phyloP scores from a whole-genome alignment of 768 basidiomycete genomes.

The Rubroboletus pulcherrimus region DNA sequence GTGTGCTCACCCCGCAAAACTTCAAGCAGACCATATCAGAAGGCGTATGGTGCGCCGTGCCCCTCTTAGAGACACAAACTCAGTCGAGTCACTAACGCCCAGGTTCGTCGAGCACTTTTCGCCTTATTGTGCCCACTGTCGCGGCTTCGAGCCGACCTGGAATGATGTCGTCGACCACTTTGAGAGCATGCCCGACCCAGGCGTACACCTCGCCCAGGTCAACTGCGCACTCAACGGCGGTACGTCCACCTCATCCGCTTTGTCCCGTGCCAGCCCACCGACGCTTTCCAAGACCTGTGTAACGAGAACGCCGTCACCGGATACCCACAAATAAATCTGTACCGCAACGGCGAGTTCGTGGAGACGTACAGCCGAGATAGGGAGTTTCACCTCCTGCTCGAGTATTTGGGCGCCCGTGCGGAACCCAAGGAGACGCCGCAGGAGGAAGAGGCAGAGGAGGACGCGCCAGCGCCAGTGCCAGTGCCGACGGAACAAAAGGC shows the following conservation, averaged over 20 bases:
- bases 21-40: slow-evolving; percentile 50
- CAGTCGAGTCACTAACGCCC: background rate
- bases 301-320: slow-evolving; percentile 58
- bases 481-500: slow-evolving; percentile 6
- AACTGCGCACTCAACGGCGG: slow-evolving; percentile 78
- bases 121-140: slow-evolving; percentile 81
- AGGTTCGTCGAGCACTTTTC: slow-evolving; percentile 87
- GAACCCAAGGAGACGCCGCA: slow-evolving; percentile 17
- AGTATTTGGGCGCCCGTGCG: slow-evolving; percentile 50
- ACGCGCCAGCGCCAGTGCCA: background rate
- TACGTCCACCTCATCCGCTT: slow-evolving; percentile 30
- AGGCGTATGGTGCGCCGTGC: slow-evolving; percentile 55
- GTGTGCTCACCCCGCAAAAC: slow-evolving; percentile 52
- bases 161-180: slow-evolving; percentile 55
- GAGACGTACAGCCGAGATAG: slow-evolving; percentile 55
- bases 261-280: background rate
- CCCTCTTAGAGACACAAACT: fast-evolving
- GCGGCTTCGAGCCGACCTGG: slow-evolving; percentile 80
- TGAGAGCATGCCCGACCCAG: slow-evolving; percentile 36
- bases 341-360: slow-evolving; percentile 58
- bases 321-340: slow-evolving; percentile 78
- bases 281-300: slow-evolving; percentile 70
- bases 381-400: slow-evolving; percentile 49
- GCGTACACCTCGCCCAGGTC: slow-evolving; percentile 72
- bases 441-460: background rate